Percentiles rank a stretch among this genome's conserved stretches.
phyloP scores from a whole-genome alignment of 805 yeast genomes.

The Clavispora carvajalis region DNA sequence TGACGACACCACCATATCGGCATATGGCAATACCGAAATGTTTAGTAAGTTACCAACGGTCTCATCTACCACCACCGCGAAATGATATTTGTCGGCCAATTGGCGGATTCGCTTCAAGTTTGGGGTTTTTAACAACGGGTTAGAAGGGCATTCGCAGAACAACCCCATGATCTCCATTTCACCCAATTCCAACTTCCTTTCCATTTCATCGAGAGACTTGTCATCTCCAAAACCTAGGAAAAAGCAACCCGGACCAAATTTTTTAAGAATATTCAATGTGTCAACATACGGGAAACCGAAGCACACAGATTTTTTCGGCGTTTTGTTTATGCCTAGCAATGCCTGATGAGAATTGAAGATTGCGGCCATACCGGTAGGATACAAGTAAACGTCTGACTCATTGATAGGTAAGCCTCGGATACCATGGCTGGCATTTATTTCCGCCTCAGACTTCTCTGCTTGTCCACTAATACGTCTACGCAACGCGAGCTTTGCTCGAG shows the following conservation, averaged over 20 bases:
- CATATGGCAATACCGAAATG: constrained; percentile 70
- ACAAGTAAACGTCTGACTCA: constrained; percentile 73
- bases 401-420: constrained; percentile 8
- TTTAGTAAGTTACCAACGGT: constrained; percentile 90
- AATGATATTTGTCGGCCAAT: constrained; percentile 64
- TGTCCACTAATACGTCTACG: constrained; percentile 70
- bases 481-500: constrained; percentile 70
- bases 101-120: constrained; percentile 59
- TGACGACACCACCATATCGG: constrained; percentile 85
- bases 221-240: constrained; percentile 85
- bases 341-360: constrained; percentile 77
- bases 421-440: constrained; percentile 7
- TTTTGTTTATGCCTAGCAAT: constrained; percentile 22
- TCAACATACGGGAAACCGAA: constrained; percentile 97
- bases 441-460: constrained; percentile 37
- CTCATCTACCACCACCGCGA: constrained; percentile 85
- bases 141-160: constrained; percentile 92
- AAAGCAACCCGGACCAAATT: constrained; percentile 88
- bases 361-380: constrained; percentile 90
- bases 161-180: constrained; percentile 66
- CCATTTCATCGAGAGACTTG: constrained; percentile 59
- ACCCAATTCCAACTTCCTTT: constrained; percentile 46
- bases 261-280: constrained; percentile 75
- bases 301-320: constrained; percentile 66
- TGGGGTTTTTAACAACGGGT: constrained; percentile 87